A percentile compares a stretch with the other conserved stretches of the same genome.
Evolutionary conservation across 176 grass and related monocot genomes (phyloP).

Genomic region (Ensete glaucum): DNA sequence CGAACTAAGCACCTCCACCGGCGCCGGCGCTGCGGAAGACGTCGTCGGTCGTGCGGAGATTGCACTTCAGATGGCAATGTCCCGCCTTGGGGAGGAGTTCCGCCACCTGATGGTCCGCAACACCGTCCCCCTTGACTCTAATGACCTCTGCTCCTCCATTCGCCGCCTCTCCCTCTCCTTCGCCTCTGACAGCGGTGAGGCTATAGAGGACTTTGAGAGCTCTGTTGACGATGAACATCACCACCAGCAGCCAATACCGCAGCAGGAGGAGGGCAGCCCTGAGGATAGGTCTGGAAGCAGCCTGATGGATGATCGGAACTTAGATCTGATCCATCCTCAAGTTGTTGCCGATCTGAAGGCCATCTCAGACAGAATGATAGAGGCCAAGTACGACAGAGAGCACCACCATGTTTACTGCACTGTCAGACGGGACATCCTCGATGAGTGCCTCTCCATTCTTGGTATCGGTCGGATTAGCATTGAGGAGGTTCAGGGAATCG

Average conservation of each 20-base stretch:
- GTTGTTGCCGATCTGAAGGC: conserved; percentile 38
- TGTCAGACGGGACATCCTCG: conserved; percentile 64
- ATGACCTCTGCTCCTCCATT: conserved; percentile 64
- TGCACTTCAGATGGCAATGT: conserved; percentile 76
- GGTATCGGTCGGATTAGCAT: conserved; percentile 84
- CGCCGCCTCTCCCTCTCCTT: conserved; percentile 79
- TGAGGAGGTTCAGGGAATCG: conserved; percentile 79
- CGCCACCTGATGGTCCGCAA: conserved; percentile 68
- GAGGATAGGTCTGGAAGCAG: conserved; percentile 20
- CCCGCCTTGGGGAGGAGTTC: conserved; percentile 82
- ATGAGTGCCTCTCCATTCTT: conserved; percentile 67
- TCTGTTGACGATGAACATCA: conserved; percentile 49
- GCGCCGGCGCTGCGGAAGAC: conserved; percentile 25
- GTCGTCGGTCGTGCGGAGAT: conserved; percentile 3
- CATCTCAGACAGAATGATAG: conserved; percentile 64
- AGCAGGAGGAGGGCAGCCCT: conserved; percentile 7
- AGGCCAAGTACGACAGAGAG: conserved; percentile 55
- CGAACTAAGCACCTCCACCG: not conserved
- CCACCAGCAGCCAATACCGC: conserved; percentile 8
- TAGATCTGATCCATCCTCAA: conserved; percentile 66
- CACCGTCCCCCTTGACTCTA: conserved; percentile 62
- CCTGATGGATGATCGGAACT: conserved; percentile 52
- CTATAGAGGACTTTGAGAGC: conserved; percentile 74
- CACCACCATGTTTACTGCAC: conserved; percentile 66
- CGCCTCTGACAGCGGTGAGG: conserved; percentile 26